phyloP scores from a whole-genome alignment of 1,284 basidiomycete species.

The Takashimella tepidaria region DNA sequence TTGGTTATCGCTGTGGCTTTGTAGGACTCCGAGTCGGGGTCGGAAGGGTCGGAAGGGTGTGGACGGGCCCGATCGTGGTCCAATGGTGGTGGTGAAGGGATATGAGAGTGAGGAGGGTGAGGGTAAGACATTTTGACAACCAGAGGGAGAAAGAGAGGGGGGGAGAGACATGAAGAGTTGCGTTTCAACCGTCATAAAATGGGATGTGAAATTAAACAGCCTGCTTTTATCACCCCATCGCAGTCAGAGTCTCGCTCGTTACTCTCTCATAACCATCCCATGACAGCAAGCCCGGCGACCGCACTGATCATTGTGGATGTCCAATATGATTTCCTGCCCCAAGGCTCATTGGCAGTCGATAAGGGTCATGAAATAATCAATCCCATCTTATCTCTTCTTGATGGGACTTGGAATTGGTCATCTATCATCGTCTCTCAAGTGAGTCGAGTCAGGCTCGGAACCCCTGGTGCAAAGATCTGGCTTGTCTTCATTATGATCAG shows the following conservation, averaged over 20 bases:
- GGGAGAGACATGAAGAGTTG: too few species aligned
- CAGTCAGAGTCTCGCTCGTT: too few species aligned
- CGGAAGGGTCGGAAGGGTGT: neutral
- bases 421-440: slow-evolving; percentile 50
- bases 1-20: slow-evolving; percentile 57
- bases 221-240: too few species aligned
- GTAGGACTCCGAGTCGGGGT: too few species aligned
- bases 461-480: neutral
- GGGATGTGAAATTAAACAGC: too few species aligned
- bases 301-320: slow-evolving; percentile 58
- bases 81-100: slow-evolving; percentile 24
- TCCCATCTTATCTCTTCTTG: slow-evolving; percentile 51
- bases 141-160: too few species aligned
- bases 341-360: slow-evolving; percentile 55
- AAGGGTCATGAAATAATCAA: slow-evolving; percentile 52
- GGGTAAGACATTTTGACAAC: too few species aligned
- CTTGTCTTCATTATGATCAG: neutral
- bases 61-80: slow-evolving; percentile 8
- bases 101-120: too few species aligned
- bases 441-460: slow-evolving; percentile 7
- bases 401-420: slow-evolving; percentile 51
- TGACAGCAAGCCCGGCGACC: too few species aligned
- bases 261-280: too few species aligned
- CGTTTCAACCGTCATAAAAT: too few species aligned
- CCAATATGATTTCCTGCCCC: slow-evolving; percentile 61